Percentiles rank a stretch among this genome's conserved stretches.
Evolutionary conservation across 164 flowering plant genomes (phyloP).

Genomic region (Macadamia tetraphylla): DNA sequence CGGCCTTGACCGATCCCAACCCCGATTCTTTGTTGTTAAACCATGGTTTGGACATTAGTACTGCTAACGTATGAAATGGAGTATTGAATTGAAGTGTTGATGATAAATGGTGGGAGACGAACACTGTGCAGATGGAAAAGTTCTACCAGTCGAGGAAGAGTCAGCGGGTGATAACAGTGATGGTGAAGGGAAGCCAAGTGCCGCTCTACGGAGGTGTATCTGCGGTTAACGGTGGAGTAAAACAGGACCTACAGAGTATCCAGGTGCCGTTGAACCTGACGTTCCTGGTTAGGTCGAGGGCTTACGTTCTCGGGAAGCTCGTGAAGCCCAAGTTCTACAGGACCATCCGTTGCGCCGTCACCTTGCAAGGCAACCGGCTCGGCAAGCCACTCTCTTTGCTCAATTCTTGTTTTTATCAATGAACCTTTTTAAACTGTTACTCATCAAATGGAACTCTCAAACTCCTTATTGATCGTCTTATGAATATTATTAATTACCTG

Average conservation of each 20-base stretch:
- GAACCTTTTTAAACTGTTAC: no score
- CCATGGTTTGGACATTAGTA: no score
- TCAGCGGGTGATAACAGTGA: slow-evolving; percentile 24
- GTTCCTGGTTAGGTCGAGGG: slow-evolving; percentile 61
- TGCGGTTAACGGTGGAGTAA: slow-evolving; percentile 14
- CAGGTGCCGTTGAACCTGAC: slow-evolving; percentile 62
- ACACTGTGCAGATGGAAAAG: slow-evolving; percentile 43
- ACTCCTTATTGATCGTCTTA: no score
- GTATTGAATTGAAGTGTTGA: no score
- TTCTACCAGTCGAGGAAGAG: slow-evolving; percentile 69
- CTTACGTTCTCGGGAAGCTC: slow-evolving; percentile 68
- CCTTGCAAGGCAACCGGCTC: slow-evolving; percentile 27
- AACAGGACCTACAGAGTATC: slow-evolving; percentile 12
- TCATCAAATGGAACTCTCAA: no score
- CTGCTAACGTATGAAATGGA: no score
- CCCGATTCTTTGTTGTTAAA: no score
- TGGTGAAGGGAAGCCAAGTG: slow-evolving; percentile 48
- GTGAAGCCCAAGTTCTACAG: slow-evolving; percentile 70
- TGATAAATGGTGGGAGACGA: no score
- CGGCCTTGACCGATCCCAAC: no score
- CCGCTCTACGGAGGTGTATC: slow-evolving; percentile 79
- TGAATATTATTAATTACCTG: no score
- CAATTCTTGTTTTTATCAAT: background rate
- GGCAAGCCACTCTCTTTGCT: background rate
- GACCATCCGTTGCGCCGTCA: slow-evolving; percentile 46